These are phyloP conservation scores for Neurospora sp. DNA, from an alignment of 495 filamentous ascomycete species.

Conservation along the genomic window DNA sequence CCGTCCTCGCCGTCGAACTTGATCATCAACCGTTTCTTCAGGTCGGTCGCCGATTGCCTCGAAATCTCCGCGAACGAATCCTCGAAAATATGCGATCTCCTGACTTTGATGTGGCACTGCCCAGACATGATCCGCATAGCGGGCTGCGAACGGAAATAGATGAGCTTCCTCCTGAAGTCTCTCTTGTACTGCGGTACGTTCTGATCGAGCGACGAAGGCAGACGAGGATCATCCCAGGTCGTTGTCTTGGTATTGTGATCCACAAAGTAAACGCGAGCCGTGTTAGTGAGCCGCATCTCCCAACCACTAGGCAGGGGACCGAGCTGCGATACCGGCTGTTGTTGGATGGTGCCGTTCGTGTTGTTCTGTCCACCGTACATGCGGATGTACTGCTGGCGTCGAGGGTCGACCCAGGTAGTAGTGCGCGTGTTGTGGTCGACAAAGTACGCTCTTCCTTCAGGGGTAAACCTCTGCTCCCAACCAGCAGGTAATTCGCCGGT, in stretches of 20 bases:
- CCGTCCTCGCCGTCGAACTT: slow-evolving; percentile 99
- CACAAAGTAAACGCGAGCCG: slow-evolving; percentile 94
- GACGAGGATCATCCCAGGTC: slow-evolving; percentile 96
- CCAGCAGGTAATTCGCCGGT: slow-evolving; percentile 91
- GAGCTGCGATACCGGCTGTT: slow-evolving; percentile 94
- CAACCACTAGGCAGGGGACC: slow-evolving; percentile 95
- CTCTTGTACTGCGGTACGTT: slow-evolving; percentile 99
- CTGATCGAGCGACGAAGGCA: slow-evolving; percentile 94
- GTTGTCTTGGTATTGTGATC: slow-evolving; percentile 99
- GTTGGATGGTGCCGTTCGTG: slow-evolving; percentile 80
- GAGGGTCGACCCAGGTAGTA: slow-evolving; percentile 98
- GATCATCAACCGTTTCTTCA: slow-evolving; percentile 98
- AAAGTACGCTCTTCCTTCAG: slow-evolving; percentile 91
- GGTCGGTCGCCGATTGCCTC: slow-evolving; percentile 86
- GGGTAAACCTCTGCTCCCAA: slow-evolving; percentile 93
- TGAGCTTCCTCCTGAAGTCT: slow-evolving; percentile 93
- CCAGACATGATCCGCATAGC: slow-evolving; percentile 90
- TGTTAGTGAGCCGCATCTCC: slow-evolving; percentile 99
- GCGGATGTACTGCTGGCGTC: slow-evolving; percentile 93
- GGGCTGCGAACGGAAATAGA: slow-evolving; percentile 98
- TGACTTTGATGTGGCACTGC: slow-evolving; percentile 96
- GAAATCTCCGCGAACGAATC: slow-evolving; percentile 98
- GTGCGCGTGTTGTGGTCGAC: slow-evolving; percentile 99
- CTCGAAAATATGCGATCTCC: slow-evolving; percentile 93
- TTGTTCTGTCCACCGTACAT: slow-evolving; percentile 84